Evolutionary conservation across 75 land plant genomes (phyloP), one percentile per base, ranked within the genome.

Genomic region (Ceratopteris richardii): DNA sequence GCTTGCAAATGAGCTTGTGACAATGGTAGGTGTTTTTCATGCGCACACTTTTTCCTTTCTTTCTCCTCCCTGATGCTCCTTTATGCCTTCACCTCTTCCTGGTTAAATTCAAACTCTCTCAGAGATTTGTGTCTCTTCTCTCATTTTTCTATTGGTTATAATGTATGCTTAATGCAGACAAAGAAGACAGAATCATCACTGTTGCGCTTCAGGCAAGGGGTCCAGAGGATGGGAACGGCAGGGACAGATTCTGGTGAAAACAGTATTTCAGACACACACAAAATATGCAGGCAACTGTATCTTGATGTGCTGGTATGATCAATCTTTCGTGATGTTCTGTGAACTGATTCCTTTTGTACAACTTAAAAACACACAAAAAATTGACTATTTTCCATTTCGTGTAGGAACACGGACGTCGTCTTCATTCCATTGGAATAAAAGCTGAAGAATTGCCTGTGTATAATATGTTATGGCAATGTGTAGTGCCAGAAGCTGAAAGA

Each of bases 381-480:
- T 9, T 10, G 42, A 10, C 13, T 9, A 40, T 40, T 40, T 40
- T 9, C 42, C 9, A 40, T 31, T 10, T 31, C 7, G 44, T 20
- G 11, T 80, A 93, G 98, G 98, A 93, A 58, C 83, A 85, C 63
- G 98, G 90, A 17, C 87, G 87, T 23, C 83, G 84, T 59, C 87
- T 93, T 17, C 50, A 75, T 42, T 77, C 82, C 13, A 59, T 88
- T 42, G 94, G 94, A n/a, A 71, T 93, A 13, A 37, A 59, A 42
- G 84, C 94, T 44, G 70, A 80, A 0, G 64, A 88, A 22, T 73
- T 93, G 68, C 71, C 82, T 16, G 65, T 82, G 3, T 93, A 84
- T 62, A 56, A 66, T 33, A 76, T 94, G 1, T 80, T 93, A 56
- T 88, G 89, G 98, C 80, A 88, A 54, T 83, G 79, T 58, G 95